Base-by-base conservation (phyloP, 768 basidiomycete genomes). In the Boletus reticulatus region DNA sequence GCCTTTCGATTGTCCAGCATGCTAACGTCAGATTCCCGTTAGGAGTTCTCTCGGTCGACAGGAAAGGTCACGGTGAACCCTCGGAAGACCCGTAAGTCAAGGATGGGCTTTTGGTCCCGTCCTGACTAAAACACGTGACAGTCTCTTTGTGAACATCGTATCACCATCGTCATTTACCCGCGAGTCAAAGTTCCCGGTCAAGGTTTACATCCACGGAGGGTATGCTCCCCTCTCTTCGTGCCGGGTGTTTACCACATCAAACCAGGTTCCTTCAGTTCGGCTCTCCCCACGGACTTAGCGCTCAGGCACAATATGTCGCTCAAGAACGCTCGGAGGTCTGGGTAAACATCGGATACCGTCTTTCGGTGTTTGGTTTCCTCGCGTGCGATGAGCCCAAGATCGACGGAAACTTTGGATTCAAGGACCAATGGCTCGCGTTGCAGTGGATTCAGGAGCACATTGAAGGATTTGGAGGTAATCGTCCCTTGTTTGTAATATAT, bases 391-490 rank as follows among this genome's bases (percentile, higher is more conserved):
- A 80, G 55, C 87, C 87, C 13, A 65, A 71, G 41, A 66, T 92
- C 44, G 74, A 75, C 16, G 89, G 90, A 4, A 92, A 92, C 63
- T 92, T 85, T 66, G 89, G 89, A 1, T 92, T 92, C 75, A 91
- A 90, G 69, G 89, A 92, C 63, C 88, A 88, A 62, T 91, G 89
- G 89, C 63, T 88, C 19, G 89, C 84, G 1, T 64, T 91, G n/a
- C 73, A 80, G 60, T 91, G 89, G 88, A 73, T 91, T 24, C 80
- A 75, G 44, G 80, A 80, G 17, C 88, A 91, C 61, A 88, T 92
- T 20, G 68, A 68, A 38, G 72, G 73, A 0, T 92, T 91, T 58
- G 90, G 89, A 68, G 89, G 88, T 83, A 64, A 39, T n/a, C 5
- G 7, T 4, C 38, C 14, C 17, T 17, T 16, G 38, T 19, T 14